Conservation (phyloP, 1,284 basidiomycete species). For the Athelia sp. region DNA sequence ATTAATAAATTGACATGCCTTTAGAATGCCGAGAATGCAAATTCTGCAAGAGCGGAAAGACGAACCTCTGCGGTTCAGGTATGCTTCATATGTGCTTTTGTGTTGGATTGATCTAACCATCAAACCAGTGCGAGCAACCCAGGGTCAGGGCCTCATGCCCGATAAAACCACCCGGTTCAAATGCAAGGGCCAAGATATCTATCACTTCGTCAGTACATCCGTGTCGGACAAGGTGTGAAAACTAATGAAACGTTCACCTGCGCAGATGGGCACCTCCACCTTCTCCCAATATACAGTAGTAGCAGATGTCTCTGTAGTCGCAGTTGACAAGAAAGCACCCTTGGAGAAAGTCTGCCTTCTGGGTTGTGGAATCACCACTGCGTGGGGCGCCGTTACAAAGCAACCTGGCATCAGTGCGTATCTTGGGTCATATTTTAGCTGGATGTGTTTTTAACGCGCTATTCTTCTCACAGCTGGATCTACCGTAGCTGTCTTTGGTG, state of each 20-base stretch:
- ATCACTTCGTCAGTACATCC: constrained; percentile 76
- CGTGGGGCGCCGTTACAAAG: constrained; percentile 85
- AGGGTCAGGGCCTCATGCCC: constrained; percentile 97
- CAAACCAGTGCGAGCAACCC: constrained; percentile 79
- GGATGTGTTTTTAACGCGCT: background rate
- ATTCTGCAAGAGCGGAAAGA: constrained; percentile 99
- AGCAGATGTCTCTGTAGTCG: constrained; percentile 94
- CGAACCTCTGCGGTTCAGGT: constrained; percentile 91
- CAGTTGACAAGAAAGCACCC: constrained; percentile 82
- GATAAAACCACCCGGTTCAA: constrained; percentile 91
- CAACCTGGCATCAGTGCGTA: constrained; percentile 72
- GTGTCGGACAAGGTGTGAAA: background rate
- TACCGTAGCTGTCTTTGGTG: constrained; percentile 91
- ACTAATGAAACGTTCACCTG: constrained; percentile 6
- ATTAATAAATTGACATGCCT: constrained; percentile 4
- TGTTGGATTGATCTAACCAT: background rate
- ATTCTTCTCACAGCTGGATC: constrained; percentile 57
- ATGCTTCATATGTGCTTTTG: constrained; percentile 6
- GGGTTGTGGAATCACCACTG: constrained; percentile 97
- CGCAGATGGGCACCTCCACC: constrained; percentile 95
- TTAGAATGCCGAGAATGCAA: constrained; percentile 93
- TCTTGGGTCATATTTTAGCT: constrained; percentile 3
- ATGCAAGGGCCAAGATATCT: constrained; percentile 82
- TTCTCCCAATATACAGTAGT: constrained; percentile 99
- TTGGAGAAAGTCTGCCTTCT: constrained; percentile 93